Percentiles rank a stretch among this genome's conserved stretches.
phyloP scores from a whole-genome alignment of 345 rosid genomes.

The Sonneratia caseolaris region DNA sequence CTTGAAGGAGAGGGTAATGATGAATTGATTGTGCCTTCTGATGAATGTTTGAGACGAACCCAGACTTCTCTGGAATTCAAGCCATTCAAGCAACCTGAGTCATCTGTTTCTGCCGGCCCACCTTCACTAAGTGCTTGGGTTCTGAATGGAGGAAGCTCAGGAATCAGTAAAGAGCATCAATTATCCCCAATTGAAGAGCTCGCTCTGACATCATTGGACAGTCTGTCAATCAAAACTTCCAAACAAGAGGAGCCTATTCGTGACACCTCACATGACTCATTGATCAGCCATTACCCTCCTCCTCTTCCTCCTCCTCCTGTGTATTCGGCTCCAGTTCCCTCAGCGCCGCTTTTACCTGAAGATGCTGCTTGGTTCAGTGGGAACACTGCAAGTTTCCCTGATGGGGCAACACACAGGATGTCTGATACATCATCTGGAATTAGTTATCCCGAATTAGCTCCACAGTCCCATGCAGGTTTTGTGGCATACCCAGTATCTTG shows the following conservation, averaged over 20 bases:
- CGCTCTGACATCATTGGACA: constrained; percentile 36
- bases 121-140: constrained; percentile 92
- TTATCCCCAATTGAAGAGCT: constrained; percentile 52
- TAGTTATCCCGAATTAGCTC: constrained; percentile 29
- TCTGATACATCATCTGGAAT: constrained; percentile 19
- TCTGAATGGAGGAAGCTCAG: constrained; percentile 28
- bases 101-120: constrained; percentile 40
- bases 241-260: constrained; percentile 14
- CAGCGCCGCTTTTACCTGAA: constrained; percentile 87
- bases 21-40: constrained; percentile 24
- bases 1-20: constrained; percentile 25
- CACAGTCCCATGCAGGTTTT: constrained; percentile 13
- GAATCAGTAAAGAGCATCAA: constrained; percentile 25
- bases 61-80: constrained; percentile 34
- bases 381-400: constrained; percentile 17
- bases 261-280: constrained; percentile 17
- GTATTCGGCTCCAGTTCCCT: constrained; percentile 61
- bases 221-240: constrained; percentile 33
- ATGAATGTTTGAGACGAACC: constrained; percentile 72
- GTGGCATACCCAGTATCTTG: constrained; percentile 30
- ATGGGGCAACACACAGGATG: constrained; percentile 23
- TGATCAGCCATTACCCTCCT: constrained; percentile 17
- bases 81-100: constrained; percentile 31
- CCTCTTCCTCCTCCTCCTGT: constrained; percentile 21
- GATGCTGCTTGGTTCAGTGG: constrained; percentile 51